Conservation (phyloP, 495 filamentous ascomycete species). For the Pyrenula aspistea region DNA sequence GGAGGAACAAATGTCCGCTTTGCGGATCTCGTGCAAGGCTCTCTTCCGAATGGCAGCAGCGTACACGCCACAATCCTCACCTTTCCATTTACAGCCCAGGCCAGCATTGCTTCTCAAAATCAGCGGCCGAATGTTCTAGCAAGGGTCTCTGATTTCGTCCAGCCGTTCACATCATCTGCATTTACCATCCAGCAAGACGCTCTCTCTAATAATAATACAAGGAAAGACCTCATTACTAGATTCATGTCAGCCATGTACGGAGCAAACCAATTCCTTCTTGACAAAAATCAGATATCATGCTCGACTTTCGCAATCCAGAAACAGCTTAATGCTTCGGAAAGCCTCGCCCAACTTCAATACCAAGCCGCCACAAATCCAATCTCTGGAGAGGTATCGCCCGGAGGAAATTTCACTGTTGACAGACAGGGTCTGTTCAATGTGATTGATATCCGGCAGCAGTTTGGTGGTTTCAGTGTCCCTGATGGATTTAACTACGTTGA, state of each 20-base stretch:
- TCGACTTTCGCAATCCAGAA: slow-evolving; percentile 8
- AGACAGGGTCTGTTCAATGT: slow-evolving; percentile 14
- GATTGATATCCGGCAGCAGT: slow-evolving; percentile 13
- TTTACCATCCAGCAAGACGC: slow-evolving; percentile 11
- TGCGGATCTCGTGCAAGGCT: slow-evolving; percentile 9
- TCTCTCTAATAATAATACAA: slow-evolving; percentile 3
- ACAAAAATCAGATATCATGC: slow-evolving; percentile 8
- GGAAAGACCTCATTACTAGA: slow-evolving; percentile 4
- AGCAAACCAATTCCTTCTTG: slow-evolving; percentile 11
- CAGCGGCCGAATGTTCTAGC: slow-evolving; percentile 12
- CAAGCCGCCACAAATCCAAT: slow-evolving; percentile 6
- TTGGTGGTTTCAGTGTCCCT: slow-evolving; percentile 14
- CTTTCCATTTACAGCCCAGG: slow-evolving; percentile 14
- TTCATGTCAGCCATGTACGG: slow-evolving; percentile 14
- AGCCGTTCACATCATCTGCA: slow-evolving; percentile 13
- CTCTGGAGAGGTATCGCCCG: slow-evolving; percentile 9
- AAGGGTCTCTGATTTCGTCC: slow-evolving; percentile 11
- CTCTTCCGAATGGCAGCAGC: slow-evolving; percentile 13
- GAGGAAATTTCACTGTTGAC: slow-evolving; percentile 11
- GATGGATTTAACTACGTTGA: slow-evolving; percentile 13
- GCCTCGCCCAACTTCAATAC: slow-evolving; percentile 10
- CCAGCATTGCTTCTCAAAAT: slow-evolving; percentile 1
- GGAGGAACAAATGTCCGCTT: slow-evolving; percentile 14
- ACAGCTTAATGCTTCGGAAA: slow-evolving; percentile 10
- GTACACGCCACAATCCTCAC: slow-evolving; percentile 18